A percentile compares a stretch with the other conserved stretches of the same genome.
phyloP scores from a whole-genome alignment of 2,329 filamentous ascomycete species.

The Hymenotorrendiella dingleyae region DNA sequence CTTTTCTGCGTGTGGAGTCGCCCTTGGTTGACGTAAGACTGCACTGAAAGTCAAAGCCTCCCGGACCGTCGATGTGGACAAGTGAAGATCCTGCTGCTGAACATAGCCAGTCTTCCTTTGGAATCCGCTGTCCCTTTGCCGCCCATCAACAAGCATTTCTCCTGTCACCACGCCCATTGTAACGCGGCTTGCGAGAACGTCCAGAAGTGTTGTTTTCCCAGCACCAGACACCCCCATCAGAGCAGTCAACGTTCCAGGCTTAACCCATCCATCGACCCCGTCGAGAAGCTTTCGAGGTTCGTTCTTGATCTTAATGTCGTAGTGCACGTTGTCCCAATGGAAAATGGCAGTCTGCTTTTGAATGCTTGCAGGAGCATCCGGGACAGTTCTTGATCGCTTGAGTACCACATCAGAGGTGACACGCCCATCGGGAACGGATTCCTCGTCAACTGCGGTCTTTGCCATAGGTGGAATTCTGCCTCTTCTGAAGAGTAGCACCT shows the following conservation, averaged over 20 bases:
- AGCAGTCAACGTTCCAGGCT: conserved; percentile 83
- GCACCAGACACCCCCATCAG: conserved; percentile 68
- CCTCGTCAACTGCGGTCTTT: conserved; percentile 15
- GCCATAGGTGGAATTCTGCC: conserved; percentile 43
- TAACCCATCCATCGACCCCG: conserved; percentile 87
- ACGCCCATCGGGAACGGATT: conserved; percentile 16
- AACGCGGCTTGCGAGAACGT: conserved; percentile 71
- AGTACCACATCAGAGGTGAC: conserved; percentile 34
- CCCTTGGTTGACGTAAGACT: conserved; percentile 75
- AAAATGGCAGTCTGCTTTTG: conserved; percentile 47
- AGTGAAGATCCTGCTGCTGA: conserved; percentile 85
- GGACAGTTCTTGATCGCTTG: conserved; percentile 28
- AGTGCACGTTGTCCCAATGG: conserved; percentile 44
- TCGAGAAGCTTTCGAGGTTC: conserved; percentile 72
- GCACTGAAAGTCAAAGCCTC: conserved; percentile 85
- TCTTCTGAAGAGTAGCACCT: conserved; percentile 68
- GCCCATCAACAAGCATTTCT: conserved; percentile 65
- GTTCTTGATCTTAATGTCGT: conserved; percentile 69
- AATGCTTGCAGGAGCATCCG: conserved; percentile 22
- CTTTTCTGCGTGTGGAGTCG: conserved; percentile 68
- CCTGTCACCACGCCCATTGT: conserved; percentile 86
- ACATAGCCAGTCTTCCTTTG: conserved; percentile 90
- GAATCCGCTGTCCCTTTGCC: conserved; percentile 69
- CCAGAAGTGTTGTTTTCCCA: conserved; percentile 79
- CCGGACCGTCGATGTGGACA: conserved; percentile 77